Percentiles rank a stretch among this genome's conserved stretches.
Evolutionary conservation across 2,329 filamentous ascomycete genomes (phyloP).

Genomic region (Scedosporium dehoogii): DNA sequence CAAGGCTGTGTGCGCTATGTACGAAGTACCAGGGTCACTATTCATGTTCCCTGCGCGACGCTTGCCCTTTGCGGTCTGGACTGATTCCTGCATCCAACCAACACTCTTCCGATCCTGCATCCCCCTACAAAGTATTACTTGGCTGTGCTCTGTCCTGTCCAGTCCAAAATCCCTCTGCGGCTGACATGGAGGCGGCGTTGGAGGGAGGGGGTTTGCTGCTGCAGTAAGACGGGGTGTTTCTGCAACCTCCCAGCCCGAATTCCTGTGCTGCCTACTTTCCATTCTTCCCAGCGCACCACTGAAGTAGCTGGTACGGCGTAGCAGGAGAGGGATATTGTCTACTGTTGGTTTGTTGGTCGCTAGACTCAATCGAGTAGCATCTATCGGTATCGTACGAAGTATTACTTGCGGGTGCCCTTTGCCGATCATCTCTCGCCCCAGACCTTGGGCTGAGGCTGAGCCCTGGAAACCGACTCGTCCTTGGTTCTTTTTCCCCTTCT

Average conservation of each 20-base stretch:
- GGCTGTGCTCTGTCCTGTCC: too few relatives aligned
- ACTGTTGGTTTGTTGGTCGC: too few relatives aligned
- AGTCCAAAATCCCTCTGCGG: too few relatives aligned
- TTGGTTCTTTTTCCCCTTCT: not conserved
- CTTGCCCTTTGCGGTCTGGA: not conserved
- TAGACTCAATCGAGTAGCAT: not conserved
- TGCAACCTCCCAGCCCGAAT: conserved; percentile 23
- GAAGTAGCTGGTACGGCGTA: conserved; percentile 17
- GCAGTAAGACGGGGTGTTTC: not conserved
- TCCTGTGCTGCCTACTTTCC: conserved; percentile 28
- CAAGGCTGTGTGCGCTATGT: too few relatives aligned
- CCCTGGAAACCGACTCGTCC: not conserved
- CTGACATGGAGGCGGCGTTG: too few relatives aligned
- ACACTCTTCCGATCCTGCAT: not conserved
- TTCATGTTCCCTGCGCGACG: not conserved
- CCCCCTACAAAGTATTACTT: not conserved
- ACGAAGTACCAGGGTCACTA: not conserved
- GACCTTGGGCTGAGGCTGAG: conserved; percentile 4
- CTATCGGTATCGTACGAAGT: too few relatives aligned
- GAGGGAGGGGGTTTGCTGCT: not conserved
- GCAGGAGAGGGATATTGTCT: not conserved
- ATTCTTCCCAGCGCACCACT: conserved; percentile 35
- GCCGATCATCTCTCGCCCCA: not conserved
- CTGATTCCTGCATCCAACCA: not conserved
- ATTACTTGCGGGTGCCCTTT: too few relatives aligned